These are phyloP conservation scores for Fusarium sublunatum DNA, from an alignment of 2,329 filamentous ascomycete genomes.

Conservation along the genomic window DNA sequence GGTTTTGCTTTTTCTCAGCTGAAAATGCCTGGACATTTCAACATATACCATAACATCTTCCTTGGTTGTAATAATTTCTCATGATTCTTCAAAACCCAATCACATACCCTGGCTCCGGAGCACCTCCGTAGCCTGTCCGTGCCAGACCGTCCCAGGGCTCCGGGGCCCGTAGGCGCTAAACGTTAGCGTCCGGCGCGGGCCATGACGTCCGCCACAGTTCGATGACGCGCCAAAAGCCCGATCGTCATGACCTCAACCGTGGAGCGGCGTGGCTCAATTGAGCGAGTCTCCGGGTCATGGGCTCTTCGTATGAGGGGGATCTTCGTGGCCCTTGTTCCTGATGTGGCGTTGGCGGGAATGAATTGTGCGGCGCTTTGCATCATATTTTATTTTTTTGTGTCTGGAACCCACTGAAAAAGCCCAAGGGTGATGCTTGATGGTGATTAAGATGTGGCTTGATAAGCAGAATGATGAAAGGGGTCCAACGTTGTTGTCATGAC, in stretches of 20 bases:
- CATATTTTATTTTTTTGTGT: conserved; percentile 8
- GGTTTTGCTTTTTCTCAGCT: conserved; percentile 20
- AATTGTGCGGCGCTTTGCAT: conserved; percentile 18
- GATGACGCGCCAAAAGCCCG: conserved; percentile 32
- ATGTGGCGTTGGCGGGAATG: conserved; percentile 31
- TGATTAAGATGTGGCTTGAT: conserved; percentile 27
- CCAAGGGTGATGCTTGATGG: background rate
- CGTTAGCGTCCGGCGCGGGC: background rate
- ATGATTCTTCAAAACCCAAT: background rate
- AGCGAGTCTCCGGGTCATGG: conserved; percentile 32
- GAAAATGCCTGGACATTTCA: background rate
- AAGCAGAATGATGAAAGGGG: background rate
- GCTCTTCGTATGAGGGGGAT: conserved; percentile 39
- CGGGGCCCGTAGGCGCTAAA: conserved; percentile 8
- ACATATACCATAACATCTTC: background rate
- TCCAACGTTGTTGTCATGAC: no score
- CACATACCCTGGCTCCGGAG: conserved; percentile 9
- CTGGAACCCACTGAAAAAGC: background rate
- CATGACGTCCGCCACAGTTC: conserved; percentile 1
- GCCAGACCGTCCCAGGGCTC: conserved; percentile 5
- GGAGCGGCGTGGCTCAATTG: conserved; percentile 17
- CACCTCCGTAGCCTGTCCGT: conserved; percentile 12
- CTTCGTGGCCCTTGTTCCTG: conserved; percentile 30
- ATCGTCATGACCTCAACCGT: conserved; percentile 28
- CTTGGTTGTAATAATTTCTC: conserved; percentile 1